These are phyloP conservation scores for Xylariomycetidae sp. DNA, from an alignment of 2,329 filamentous ascomycete genomes.

Conservation along the genomic window DNA sequence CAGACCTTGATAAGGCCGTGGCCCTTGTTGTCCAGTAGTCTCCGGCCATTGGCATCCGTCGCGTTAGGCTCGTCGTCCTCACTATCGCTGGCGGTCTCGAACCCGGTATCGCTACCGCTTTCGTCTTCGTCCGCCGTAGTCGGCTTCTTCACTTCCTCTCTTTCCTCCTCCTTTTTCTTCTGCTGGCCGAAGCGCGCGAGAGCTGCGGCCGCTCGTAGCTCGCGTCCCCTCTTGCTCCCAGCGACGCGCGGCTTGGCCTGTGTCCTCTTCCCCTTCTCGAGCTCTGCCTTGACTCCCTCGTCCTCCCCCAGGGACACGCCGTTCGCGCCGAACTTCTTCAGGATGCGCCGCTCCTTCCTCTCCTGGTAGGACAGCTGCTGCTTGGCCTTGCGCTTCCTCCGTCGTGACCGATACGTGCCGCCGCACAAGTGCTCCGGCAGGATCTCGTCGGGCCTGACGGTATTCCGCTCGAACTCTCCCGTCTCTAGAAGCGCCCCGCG, in stretches of 20 bases:
- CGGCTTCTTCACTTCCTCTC: constrained; percentile 32
- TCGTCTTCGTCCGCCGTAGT: constrained; percentile 26
- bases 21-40: constrained; percentile 62
- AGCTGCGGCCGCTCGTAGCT: constrained; percentile 72
- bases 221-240: constrained; percentile 67
- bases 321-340: constrained; percentile 71
- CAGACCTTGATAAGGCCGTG: constrained; percentile 69
- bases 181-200: constrained; percentile 65
- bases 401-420: constrained; percentile 65
- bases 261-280: constrained; percentile 62
- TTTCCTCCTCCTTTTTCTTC: constrained; percentile 44
- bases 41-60: constrained; percentile 60
- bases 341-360: constrained; percentile 65
- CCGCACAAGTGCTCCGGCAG: constrained; percentile 74
- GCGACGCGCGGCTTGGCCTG: constrained; percentile 69
- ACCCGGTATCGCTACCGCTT: constrained; percentile 28
- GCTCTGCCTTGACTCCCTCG: constrained; percentile 56
- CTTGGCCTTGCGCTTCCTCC: constrained; percentile 51
- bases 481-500: constrained; percentile 59
- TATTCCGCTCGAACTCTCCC: constrained; percentile 54
- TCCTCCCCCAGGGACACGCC: constrained; percentile 68
- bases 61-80: constrained; percentile 42
- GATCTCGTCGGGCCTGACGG: constrained; percentile 47
- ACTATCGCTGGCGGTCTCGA: constrained; percentile 39
- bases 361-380: constrained; percentile 62